Percentiles rank a stretch among this genome's conserved stretches.
Evolutionary conservation across 2,329 filamentous ascomycete species (phyloP).

Genomic region (Coniochaeta sp.): DNA sequence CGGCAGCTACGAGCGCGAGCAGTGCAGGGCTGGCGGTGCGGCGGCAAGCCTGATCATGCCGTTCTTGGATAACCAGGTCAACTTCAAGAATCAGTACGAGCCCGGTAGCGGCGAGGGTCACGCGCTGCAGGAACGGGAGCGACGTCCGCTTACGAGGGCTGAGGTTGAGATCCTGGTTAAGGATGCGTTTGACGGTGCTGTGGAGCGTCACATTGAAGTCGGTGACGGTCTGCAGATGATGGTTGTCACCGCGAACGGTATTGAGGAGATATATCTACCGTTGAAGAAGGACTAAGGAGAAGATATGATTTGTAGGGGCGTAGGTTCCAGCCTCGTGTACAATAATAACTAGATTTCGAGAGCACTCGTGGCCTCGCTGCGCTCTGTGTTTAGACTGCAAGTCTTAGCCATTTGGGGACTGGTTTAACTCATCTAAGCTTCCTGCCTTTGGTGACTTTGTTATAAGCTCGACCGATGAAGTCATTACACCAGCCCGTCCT

Average conservation of each 20-base stretch:
- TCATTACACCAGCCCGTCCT: too few species aligned
- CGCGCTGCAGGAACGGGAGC: conserved; percentile 64
- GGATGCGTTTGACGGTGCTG: conserved; percentile 96
- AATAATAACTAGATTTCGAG: not conserved
- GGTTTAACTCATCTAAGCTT: not conserved
- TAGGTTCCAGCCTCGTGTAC: not conserved
- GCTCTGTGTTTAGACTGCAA: not conserved
- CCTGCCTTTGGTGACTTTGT: too few species aligned
- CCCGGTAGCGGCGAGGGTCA: conserved; percentile 80
- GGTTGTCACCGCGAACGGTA: conserved; percentile 80
- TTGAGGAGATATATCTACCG: conserved; percentile 75
- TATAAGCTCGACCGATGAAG: too few species aligned
- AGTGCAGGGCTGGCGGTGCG: conserved; percentile 88
- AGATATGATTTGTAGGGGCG: not conserved
- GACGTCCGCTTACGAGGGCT: conserved; percentile 60
- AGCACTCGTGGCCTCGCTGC: not conserved
- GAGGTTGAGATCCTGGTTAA: conserved; percentile 84
- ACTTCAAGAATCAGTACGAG: conserved; percentile 97
- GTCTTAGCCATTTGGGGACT: not conserved
- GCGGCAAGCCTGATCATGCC: conserved; percentile 96
- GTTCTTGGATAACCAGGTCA: conserved; percentile 98
- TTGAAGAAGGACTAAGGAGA: conserved; percentile 80
- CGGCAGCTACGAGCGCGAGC: conserved; percentile 93
- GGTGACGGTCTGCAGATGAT: conserved; percentile 95
- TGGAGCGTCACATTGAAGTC: conserved; percentile 98